Base-by-base conservation (phyloP, 1,139 yeast genomes). In the Pichia sp. region DNA sequence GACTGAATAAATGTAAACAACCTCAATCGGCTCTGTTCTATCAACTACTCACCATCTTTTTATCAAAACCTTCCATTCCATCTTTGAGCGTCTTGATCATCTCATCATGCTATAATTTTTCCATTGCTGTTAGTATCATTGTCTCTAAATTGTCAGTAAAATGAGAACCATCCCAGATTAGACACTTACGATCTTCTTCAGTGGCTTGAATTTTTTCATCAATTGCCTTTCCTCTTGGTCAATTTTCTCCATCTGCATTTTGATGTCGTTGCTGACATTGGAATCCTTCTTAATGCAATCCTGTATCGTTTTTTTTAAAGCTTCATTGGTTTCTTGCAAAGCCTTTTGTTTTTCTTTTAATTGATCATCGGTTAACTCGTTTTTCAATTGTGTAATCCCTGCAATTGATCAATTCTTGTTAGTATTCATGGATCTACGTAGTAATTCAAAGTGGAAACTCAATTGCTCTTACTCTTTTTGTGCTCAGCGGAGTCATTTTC, bases 401-500 rank as follows among this genome's bases (percentile, higher is more conserved):
- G 7, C 31, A 23, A 23, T 23, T 23, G 26, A 23, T 23, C 3
- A 23, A 23, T 23, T 23, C 4, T 23, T 26, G 11, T 26, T 13
- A 48, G 23, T 38, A 7, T 23, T 23, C 26, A 23, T 23, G 26
- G 26, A 23, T 23, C 26, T 23, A 23, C 26, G 26, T 23, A 23
- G 26, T 23, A 23, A 23, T 23, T 23, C 26, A 23, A 23, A 23
- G 26, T 8, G 10, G 44, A 11, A 40, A 40, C 15, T 40, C 15
- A 19, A 15, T 15, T 15, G 11, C 26, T 40, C 55, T 8, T 54
- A 55, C 58, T 49, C 16, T 49, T 51, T 29, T 54, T 59, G 16
- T 54, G 44, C 7, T 56, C 58, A 16, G 46, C 52, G 6, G 51
- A 23, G 32, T 56, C 57, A 36, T 44, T 53, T 23, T 58, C 57